Evolutionary conservation across 805 yeast species (phyloP).

Genomic region (Zygotorulaspora sp.): DNA sequence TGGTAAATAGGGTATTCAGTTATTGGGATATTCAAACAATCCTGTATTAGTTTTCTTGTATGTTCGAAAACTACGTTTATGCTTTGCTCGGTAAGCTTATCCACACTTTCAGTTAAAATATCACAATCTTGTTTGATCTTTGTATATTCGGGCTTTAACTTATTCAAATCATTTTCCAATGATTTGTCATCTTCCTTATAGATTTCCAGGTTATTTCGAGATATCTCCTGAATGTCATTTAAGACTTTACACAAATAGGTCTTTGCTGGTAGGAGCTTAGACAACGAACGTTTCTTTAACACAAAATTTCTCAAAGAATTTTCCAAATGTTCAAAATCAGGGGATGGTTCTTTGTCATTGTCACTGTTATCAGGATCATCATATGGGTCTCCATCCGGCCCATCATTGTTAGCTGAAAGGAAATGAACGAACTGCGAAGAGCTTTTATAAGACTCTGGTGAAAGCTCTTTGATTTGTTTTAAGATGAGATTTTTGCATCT

Average conservation of each 20-base stretch:
- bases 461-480: slow-evolving; percentile 76
- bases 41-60: slow-evolving; percentile 50
- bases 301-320: slow-evolving; percentile 80
- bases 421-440: slow-evolving; percentile 92
- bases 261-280: slow-evolving; percentile 89
- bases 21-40: slow-evolving; percentile 43
- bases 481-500: slow-evolving; percentile 73
- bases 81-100: slow-evolving; percentile 56
- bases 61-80: slow-evolving; percentile 55
- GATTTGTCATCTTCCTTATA: slow-evolving; percentile 47
- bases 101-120: slow-evolving; percentile 54
- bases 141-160: slow-evolving; percentile 62
- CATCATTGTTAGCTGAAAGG: slow-evolving; percentile 60
- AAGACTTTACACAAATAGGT: slow-evolving; percentile 72
- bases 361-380: slow-evolving; percentile 37
- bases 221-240: slow-evolving; percentile 56
- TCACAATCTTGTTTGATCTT: slow-evolving; percentile 48
- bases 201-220: slow-evolving; percentile 57
- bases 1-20: slow-evolving; percentile 43
- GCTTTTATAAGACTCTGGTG: slow-evolving; percentile 89
- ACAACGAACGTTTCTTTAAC: slow-evolving; percentile 79
- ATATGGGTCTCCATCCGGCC: slow-evolving; percentile 35
- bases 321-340: slow-evolving; percentile 79
- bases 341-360: slow-evolving; percentile 39
- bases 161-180: slow-evolving; percentile 46